These are phyloP conservation scores for Citrus sinensis DNA, from an alignment of 345 rosid genomes.

Conservation along the genomic window DVS_A1.0 CM039163.1:33958001-33958500, in stretches of 20 bases:
- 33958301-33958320: slow-evolving; percentile 39
- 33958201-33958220: too few relatives aligned
- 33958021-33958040: slow-evolving; percentile 39
- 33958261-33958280: not conserved
- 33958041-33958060: slow-evolving; percentile 51
- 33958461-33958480: not conserved
- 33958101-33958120: slow-evolving; percentile 62
- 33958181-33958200: not conserved
- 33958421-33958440: not conserved
- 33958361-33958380: slow-evolving; percentile 46
- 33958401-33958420: not conserved
- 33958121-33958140: slow-evolving; percentile 51
- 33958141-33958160: slow-evolving; percentile 51
- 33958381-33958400: slow-evolving; percentile 60
- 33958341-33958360: slow-evolving; percentile 80
- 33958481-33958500: not conserved
- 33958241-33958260: not conserved
- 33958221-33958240: not conserved
- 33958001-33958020: slow-evolving; percentile 60
- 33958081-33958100: slow-evolving; percentile 57
- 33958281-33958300: not conserved
- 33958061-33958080: slow-evolving; percentile 51
- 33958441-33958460: not conserved
- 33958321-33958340: slow-evolving; percentile 54
- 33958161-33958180: slow-evolving; percentile 28